A percentile compares a stretch with the other conserved stretches of the same genome.
Evolutionary conservation across 2,329 filamentous ascomycete genomes (phyloP).

Genomic region (Phialocephala subalpina): DNA sequence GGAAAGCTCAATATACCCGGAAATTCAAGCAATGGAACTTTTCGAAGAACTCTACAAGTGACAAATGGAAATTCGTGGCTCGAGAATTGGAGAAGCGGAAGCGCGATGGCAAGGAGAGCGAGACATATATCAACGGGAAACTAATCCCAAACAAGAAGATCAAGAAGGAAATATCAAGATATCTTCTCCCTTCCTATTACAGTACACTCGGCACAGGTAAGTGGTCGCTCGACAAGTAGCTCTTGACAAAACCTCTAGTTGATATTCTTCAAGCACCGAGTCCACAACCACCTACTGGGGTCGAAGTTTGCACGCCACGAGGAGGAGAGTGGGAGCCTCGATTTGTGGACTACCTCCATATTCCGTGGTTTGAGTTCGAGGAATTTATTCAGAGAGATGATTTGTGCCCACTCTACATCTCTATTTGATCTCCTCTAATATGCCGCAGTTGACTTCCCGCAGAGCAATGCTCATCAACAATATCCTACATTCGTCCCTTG

Average conservation of each 20-base stretch:
- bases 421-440: conserved; percentile 18
- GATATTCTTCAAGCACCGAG: conserved; percentile 25
- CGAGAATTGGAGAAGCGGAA: conserved; percentile 27
- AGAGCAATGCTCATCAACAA: conserved; percentile 11
- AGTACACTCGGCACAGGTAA: conserved; percentile 20
- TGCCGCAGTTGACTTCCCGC: conserved; percentile 23
- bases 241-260: conserved; percentile 12
- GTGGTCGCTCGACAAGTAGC: not conserved
- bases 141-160: conserved; percentile 22
- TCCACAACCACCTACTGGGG: conserved; percentile 21
- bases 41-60: conserved; percentile 27
- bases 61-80: conserved; percentile 27
- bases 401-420: conserved; percentile 19
- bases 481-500: conserved; percentile 4
- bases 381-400: conserved; percentile 19
- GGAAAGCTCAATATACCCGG: conserved; percentile 30
- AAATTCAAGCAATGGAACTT: conserved; percentile 29
- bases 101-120: conserved; percentile 28
- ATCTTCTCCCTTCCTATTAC: conserved; percentile 20
- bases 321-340: not conserved
- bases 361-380: conserved; percentile 34
- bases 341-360: conserved; percentile 30
- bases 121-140: conserved; percentile 25
- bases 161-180: conserved; percentile 14
- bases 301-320: conserved; percentile 30